Base-by-base conservation (phyloP, 106 monocot species). In the Vanilla planifolia region DNA sequence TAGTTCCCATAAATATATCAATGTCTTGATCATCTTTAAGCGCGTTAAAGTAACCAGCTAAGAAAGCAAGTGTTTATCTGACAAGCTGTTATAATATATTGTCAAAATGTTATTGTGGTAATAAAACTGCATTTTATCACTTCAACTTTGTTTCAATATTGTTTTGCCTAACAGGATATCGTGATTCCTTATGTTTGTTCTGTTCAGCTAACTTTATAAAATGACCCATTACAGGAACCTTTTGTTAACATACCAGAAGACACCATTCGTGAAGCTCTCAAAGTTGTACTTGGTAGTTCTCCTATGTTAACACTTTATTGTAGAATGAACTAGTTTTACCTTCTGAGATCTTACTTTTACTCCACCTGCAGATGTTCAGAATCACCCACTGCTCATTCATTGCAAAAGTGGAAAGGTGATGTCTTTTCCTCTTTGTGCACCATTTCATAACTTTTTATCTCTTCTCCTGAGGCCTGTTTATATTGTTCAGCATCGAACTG, bases 351-450 rank as follows among this genome's bases (percentile, higher is more conserved):
- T 14, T 32, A 29, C 17, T 15, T 40, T 21, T 69, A 11, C n/a
- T 63, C 25, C 43, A 11, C 24, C 41, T 75, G 44, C 77, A 92
- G 92, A 92, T 77, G 72, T 43, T 7, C 45, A 41, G 56, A 92
- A 92, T 48, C 92, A 80, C 47, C 92, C 92, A 6, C 13, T 92
- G 39, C 80, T 92, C 10, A 92, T 92, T 55, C 92, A 92, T 27
- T 92, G 92, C 68, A 92, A 83, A 57, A 70, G 92, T 70, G 92
- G 92, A 23, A 92, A 92, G 80, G 92, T 92, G 56, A 59, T 27
- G 36, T 45, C 43, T 24, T 5, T n/a, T 21, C 21, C 4, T 11
- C 10, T 35, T 34, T 22, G 8, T 16, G 33, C 29, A 46, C 6
- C 46, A 7, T 43, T 25, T 48, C 48, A 73, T 48, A 20, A 34